Base-by-base conservation (phyloP, 2,329 filamentous ascomycete species). In the Fusarium continuum region DNA sequence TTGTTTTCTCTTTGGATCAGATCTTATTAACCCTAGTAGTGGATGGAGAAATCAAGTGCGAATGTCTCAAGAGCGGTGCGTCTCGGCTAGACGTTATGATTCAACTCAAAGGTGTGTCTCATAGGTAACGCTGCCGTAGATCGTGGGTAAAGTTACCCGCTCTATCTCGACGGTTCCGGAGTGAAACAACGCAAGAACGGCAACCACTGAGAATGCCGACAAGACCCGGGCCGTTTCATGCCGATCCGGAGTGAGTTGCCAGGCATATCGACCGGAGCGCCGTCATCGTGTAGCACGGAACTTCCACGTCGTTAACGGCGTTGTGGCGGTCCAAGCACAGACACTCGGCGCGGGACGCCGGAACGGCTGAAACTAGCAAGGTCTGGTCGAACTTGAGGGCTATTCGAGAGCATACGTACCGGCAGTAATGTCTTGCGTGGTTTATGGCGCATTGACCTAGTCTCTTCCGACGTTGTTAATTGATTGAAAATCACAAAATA, bases 1-100 rank as follows among this genome's bases (percentile, higher is more conserved):
- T 47, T 67, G 55, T 65, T 67, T 39, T 41, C 64, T 53, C 64
- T 48, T 34, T 31, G 19, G 34, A 6, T 9, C 20, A 36, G 28
- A 31, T 14, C 34, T 26, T 32, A 7, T 28, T 40, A 36, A 31
- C 22, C 23, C 38, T 16, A 14, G 28, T 25, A 13, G 28, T 25
- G 10, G 34, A 17, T 11, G 28, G n/a, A 28, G 11, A 19, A 39
- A 23, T 28, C n/a, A 41, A 54, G 17, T 23, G 16, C 22, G 20
- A 6, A 28, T 16, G 17, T 14, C 41, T 23, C 20, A 14, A 39
- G 11, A 50, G 35, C 17, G 28, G n/a, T 14, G 25, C 16, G 23
- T 16, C 29, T 40, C 20, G 10, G 19, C 31, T 41, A 22, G 23
- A n/a, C 10, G 13, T 23, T 25, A 11, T 35, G 22, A 22, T 10